Evolutionary conservation across 2,329 filamentous ascomycete genomes (phyloP), one percentile per base, ranked within the genome.

Genomic region (Fusarium sp.): DNA sequence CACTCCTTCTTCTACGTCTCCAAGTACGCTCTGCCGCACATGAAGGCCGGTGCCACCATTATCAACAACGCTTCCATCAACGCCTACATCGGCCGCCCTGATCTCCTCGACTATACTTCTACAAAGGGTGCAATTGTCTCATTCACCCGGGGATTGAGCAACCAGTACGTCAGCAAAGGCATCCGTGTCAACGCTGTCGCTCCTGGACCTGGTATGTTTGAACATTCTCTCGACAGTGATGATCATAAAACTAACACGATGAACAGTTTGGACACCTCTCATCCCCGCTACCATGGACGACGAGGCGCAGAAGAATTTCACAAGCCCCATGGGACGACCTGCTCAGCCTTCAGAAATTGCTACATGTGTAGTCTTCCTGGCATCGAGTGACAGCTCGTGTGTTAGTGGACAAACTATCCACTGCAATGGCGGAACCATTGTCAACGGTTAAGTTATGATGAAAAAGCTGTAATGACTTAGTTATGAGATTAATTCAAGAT

Each of bases 31-130:
- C 81, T 95, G 10, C 87, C 87, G 1, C 89, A 93, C 76, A 90
- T 95, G 87, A 85, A 86, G 71, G 75, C 76, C n/a, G 91, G 92
- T 32, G 83, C 86, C 53, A 88, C 86, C 25, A 92, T 96, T 74
- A 92, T 96, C 83, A 95, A 94, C 80, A 93, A 92, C 73, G 88
- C 91, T 40, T 93, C 90, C 29, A 88, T 95, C 73, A 94, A 94
- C 74, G 90, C 88, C 25, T 95, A 94, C 77, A 85, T 93, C 55
- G 91, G 91, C 35, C 89, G 91, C 2, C 88, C 89, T 0, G 91
- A 94, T 69, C 83, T 94, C 2, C 84, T 95, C 44, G 91, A 95
- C 76, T 94, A 95, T 78, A 93, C 91, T 0, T 87, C 88, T 2
- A 92, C 89, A 25, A 92, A 91, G 74, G 91, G 91, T 32, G 91